Evolutionary conservation across 1,139 yeast species (phyloP).

Genomic region (Protomyces lactucae-debilis): DNA sequence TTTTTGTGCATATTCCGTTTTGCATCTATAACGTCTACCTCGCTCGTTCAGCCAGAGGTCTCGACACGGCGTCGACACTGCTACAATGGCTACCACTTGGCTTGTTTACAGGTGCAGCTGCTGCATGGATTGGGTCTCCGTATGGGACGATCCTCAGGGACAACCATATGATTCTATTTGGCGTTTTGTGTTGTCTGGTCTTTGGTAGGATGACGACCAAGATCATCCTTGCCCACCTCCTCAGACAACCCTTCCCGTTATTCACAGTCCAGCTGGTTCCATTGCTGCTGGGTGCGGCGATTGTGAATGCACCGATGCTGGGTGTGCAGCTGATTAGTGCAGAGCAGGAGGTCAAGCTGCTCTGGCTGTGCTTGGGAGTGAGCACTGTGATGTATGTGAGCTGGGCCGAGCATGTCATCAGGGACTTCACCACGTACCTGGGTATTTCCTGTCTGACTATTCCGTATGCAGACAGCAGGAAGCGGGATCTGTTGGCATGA

Average conservation of each 20-base stretch:
- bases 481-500: not conserved
- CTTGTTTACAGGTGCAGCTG: slow-evolving; percentile 36
- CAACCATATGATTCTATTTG: slow-evolving; percentile 54
- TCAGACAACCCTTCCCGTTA: slow-evolving; percentile 61
- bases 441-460: slow-evolving; percentile 44
- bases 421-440: slow-evolving; percentile 39
- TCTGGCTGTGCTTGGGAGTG: slow-evolving; percentile 38
- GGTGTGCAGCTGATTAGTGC: slow-evolving; percentile 5
- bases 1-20: slow-evolving; percentile 39
- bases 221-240: slow-evolving; percentile 63
- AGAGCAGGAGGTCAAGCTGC: slow-evolving; percentile 37
- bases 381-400: slow-evolving; percentile 38
- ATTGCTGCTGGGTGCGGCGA: slow-evolving; percentile 39
- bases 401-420: slow-evolving; percentile 41
- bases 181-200: slow-evolving; percentile 58
- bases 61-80: slow-evolving; percentile 36
- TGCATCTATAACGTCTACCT: slow-evolving; percentile 17
- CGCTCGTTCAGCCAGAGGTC: slow-evolving; percentile 44
- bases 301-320: slow-evolving; percentile 35
- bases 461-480: not conserved
- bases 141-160: slow-evolving; percentile 39
- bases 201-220: slow-evolving; percentile 61
- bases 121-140: slow-evolving; percentile 42
- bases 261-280: slow-evolving; percentile 42
- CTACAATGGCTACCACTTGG: slow-evolving; percentile 39